A percentile compares a stretch with the other conserved stretches of the same genome.
Evolutionary conservation across 176 grass and related monocot genomes (phyloP).

Genomic region (Aechmea fasciata): DNA sequence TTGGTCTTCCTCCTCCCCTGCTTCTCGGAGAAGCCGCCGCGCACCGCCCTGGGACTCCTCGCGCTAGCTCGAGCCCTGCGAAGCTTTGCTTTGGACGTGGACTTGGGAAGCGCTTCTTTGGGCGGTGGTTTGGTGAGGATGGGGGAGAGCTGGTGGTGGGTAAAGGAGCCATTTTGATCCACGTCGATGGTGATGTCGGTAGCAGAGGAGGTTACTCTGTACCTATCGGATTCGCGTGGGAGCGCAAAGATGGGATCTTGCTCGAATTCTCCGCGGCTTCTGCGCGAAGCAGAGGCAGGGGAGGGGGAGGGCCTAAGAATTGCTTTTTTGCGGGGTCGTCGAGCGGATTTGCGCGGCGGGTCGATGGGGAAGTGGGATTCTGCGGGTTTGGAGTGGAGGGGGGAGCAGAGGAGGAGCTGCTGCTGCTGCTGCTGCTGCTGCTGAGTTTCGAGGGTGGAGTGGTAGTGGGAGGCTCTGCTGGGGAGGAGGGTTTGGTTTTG

Average conservation of each 20-base stretch:
- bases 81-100: conserved; percentile 29
- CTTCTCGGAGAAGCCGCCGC: conserved; percentile 1
- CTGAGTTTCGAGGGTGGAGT: conserved; percentile 32
- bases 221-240: background rate
- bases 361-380: conserved; percentile 46
- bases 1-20: background rate
- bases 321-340: conserved; percentile 28
- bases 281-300: conserved; percentile 28
- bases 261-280: conserved; percentile 18
- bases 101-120: conserved; percentile 9
- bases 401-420: no score
- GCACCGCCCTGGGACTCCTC: background rate
- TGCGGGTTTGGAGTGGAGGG: conserved; percentile 29
- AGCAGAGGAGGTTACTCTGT: conserved; percentile 37
- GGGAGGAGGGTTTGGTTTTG: conserved; percentile 28
- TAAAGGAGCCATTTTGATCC: conserved; percentile 1
- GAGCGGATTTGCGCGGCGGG: conserved; percentile 43
- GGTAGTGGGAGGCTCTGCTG: conserved; percentile 70
- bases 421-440: conserved; percentile 17
- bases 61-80: conserved; percentile 35
- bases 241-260: background rate
- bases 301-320: conserved; percentile 18
- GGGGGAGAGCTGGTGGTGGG: conserved; percentile 35
- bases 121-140: conserved; percentile 48
- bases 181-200: conserved; percentile 61